Evolutionary conservation across 2,329 filamentous ascomycete genomes (phyloP).

Genomic region (Teratosphaeriaceae sp.): DNA sequence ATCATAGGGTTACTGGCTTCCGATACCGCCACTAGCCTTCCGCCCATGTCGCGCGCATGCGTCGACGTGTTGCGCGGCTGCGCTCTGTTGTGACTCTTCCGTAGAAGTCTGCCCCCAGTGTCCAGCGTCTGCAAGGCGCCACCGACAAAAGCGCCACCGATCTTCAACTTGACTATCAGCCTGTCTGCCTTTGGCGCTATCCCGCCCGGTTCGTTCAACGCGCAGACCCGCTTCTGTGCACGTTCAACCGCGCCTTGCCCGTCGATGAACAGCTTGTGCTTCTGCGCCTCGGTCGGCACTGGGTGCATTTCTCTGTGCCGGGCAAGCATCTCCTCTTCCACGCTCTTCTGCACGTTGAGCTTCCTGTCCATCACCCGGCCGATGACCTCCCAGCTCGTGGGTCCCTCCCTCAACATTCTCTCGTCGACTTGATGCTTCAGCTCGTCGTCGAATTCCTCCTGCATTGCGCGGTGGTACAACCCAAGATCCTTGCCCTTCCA

Average conservation of each 20-base stretch:
- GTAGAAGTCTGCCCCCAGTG: no score
- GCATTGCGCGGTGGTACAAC: conserved; percentile 5
- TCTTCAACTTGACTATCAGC: background rate
- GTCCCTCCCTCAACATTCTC: background rate
- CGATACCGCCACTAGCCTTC: no score
- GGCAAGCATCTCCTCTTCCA: background rate
- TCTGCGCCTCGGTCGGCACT: background rate
- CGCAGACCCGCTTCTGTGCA: no score
- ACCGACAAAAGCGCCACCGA: background rate
- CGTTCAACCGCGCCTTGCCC: no score
- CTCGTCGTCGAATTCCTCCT: conserved; percentile 2
- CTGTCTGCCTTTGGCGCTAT: background rate
- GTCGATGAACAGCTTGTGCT: background rate
- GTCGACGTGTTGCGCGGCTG: no score
- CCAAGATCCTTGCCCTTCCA: conserved; percentile 6
- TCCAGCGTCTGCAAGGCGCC: no score
- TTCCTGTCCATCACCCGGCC: background rate
- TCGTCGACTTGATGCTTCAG: background rate
- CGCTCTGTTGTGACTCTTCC: no score
- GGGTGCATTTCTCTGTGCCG: background rate
- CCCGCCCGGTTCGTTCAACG: background rate
- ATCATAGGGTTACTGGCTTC: no score
- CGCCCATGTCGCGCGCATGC: no score
- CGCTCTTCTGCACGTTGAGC: background rate
- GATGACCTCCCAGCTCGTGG: background rate